A percentile compares a stretch with the other conserved stretches of the same genome.
phyloP scores from a whole-genome alignment of 176 grass and related monocot genomes.

The Zea mays region Zm-B73-REFERENCE-NAM-5.0 NC_050102.1:21951001-21951500 shows the following conservation, averaged over 20 bases:
- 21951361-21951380: slow-evolving; percentile 3
- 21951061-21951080: background rate
- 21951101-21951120: background rate
- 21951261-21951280: slow-evolving; percentile 2
- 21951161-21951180: background rate
- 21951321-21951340: background rate
- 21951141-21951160: background rate
- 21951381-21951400: slow-evolving; percentile 53
- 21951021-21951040: slow-evolving; percentile 7
- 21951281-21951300: background rate
- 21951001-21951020: background rate
- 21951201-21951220: background rate
- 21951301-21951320: background rate
- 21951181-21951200: background rate
- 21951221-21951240: background rate
- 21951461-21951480: slow-evolving; percentile 75
- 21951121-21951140: background rate
- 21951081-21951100: slow-evolving; percentile 3
- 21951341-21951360: background rate
- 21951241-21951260: background rate
- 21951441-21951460: slow-evolving; percentile 51
- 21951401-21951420: slow-evolving; percentile 64
- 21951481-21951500: slow-evolving; percentile 62
- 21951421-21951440: slow-evolving; percentile 59
- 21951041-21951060: background rate